phyloP scores from a whole-genome alignment of 257 asterid species.

The Solanum piurae region DNA sequence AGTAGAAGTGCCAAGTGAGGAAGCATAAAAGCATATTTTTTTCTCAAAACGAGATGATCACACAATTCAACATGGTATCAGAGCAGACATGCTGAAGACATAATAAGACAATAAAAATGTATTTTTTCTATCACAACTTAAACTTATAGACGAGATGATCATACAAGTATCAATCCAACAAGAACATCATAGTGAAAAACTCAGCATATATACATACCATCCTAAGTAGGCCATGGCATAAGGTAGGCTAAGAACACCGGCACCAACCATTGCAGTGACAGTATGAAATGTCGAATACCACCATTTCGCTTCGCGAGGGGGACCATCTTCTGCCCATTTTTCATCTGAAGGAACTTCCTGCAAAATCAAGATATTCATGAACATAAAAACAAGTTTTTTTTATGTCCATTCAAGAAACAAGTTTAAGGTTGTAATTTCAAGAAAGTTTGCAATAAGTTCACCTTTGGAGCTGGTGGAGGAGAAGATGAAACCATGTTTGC shows the following conservation, averaged over 20 bases:
- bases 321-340: slow-evolving; percentile 30
- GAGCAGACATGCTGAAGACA: not conserved
- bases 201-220: slow-evolving; percentile 27
- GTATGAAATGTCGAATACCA: slow-evolving; percentile 69
- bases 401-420: not conserved
- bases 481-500: slow-evolving; percentile 40
- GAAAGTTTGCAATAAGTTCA: not conserved
- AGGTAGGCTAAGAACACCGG: slow-evolving; percentile 63
- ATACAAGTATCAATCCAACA: not conserved
- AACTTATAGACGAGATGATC: not conserved
- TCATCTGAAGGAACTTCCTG: slow-evolving; percentile 47
- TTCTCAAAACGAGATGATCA: not conserved
- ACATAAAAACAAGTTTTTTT: not conserved
- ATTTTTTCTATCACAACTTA: not conserved
- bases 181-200: not conserved
- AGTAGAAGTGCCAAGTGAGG: not conserved
- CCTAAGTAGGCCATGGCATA: slow-evolving; percentile 78
- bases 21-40: not conserved
- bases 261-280: slow-evolving; percentile 71
- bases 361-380: not conserved
- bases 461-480: slow-evolving; percentile 49
- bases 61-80: not conserved
- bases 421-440: not conserved
- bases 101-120: not conserved
- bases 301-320: slow-evolving; percentile 49